Evolutionary conservation across 768 basidiomycete species (phyloP).

Genomic region (Lyophyllum semitale): DNA sequence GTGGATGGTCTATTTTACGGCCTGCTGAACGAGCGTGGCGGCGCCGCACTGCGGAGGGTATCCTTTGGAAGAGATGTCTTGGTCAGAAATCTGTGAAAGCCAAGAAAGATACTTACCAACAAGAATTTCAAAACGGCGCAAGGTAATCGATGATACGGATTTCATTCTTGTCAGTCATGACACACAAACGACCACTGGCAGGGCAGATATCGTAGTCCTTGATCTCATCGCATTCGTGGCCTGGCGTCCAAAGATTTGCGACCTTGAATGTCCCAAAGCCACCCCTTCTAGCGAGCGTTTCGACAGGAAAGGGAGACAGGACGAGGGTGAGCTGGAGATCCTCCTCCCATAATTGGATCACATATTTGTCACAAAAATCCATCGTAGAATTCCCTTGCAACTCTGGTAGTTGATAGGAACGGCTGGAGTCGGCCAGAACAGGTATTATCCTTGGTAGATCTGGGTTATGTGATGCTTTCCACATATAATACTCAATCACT

Average conservation of each 20-base stretch:
- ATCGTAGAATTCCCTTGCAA: background rate
- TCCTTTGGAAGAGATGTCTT: background rate
- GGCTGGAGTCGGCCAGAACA: background rate
- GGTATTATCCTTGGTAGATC: background rate
- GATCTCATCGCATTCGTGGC: background rate
- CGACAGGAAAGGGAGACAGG: background rate
- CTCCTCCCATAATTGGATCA: background rate
- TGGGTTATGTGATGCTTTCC: background rate
- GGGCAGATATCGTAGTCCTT: background rate
- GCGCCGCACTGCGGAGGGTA: background rate
- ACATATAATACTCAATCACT: background rate
- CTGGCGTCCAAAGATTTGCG: background rate
- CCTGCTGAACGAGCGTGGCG: too few species aligned
- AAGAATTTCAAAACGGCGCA: background rate
- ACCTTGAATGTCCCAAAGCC: background rate
- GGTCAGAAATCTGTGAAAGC: background rate
- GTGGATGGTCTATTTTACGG: too few species aligned
- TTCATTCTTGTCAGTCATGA: background rate
- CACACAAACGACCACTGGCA: constrained; percentile 1
- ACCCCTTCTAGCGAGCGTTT: background rate
- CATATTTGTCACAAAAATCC: background rate
- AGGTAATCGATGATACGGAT: constrained; percentile 1
- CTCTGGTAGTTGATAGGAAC: background rate
- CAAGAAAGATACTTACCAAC: background rate
- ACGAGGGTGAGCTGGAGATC: background rate